Evolutionary conservation across 768 basidiomycete genomes (phyloP), one percentile per base, ranked within the genome.

Genomic region (Termitomyces eurrhizus): DNA sequence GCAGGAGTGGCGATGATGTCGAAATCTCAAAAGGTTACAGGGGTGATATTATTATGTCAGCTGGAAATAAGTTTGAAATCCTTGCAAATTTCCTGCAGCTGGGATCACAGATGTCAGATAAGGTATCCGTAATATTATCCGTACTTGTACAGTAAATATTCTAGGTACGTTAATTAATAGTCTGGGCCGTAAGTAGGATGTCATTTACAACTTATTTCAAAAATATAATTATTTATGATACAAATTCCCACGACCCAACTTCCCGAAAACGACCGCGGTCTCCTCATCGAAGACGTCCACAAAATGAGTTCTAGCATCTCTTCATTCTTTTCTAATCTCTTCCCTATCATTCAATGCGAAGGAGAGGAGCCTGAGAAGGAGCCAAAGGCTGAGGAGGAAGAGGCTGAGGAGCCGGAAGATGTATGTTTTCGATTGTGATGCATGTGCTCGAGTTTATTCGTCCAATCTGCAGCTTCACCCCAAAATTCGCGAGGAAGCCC

Each of bases 341-440:
- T 80, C 44, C 74, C 78, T 0, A 76, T 75, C 26, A 73, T 77
- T 24, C 72, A 79, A 72, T 76, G 76, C 41, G 80, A 82, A 67
- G 66, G 77, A 12, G 78, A 80, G 63, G 75, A 79, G 52, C 72
- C 71, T 26, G 74, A 67, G 69, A 80, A 82, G 61, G 83, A 87
- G 60, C 81, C 83, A 14, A 85, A 89, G 73, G 84, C 84, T 67
- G 74, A 69, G 54, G 73, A 74, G 62, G 80, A 75, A 54, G 78
- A 79, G 60, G 81, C 73, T 72, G 85, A 84, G 63, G 87, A 92
- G 64, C 91, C 92, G 14, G 91, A 93, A 74, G 93, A 95, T 71
- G 92, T 95, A 67, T 70, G 89, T 84, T 62, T 21, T 36, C 35
- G 11, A n/a, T 26, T 26, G 11, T 7, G 18, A 44, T 11, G n/a